These are phyloP conservation scores for Acanthamoeba culbertsoni DNA, from an alignment of 208 protist genomes.

Conservation along the genomic window DNA sequence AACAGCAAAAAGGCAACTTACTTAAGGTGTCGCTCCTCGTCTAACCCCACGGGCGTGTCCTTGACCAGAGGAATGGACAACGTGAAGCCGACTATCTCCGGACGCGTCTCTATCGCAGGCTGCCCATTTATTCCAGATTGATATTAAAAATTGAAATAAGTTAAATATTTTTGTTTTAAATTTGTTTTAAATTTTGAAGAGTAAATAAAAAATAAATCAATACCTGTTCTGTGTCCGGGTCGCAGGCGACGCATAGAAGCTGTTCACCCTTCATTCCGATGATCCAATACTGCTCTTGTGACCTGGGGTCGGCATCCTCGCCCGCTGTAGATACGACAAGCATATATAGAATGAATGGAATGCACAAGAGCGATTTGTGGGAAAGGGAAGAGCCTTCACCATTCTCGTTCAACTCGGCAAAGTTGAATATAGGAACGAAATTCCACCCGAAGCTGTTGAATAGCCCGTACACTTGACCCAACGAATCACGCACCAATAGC, in stretches of 20 bases:
- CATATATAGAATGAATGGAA: not conserved
- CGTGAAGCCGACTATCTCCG: not conserved
- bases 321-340: not conserved
- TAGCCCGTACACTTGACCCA: not conserved
- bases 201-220: no score
- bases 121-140: no score
- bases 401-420: not conserved
- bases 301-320: not conserved
- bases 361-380: not conserved
- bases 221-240: not conserved
- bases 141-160: no score
- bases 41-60: not conserved
- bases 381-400: not conserved
- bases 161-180: no score
- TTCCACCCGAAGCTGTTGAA: not conserved
- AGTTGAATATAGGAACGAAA: not conserved
- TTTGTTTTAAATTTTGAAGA: no score
- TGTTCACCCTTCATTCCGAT: not conserved
- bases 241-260: not conserved
- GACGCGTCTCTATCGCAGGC: not conserved
- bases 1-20: not conserved
- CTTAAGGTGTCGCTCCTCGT: not conserved
- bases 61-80: not conserved
- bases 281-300: not conserved
- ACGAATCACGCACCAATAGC: not conserved